Percentiles rank a stretch among this genome's conserved stretches.
These are phyloP conservation scores for Naganishia liquefaciens DNA, from an alignment of 1,284 basidiomycete genomes.

Conservation along the genomic window DNA sequence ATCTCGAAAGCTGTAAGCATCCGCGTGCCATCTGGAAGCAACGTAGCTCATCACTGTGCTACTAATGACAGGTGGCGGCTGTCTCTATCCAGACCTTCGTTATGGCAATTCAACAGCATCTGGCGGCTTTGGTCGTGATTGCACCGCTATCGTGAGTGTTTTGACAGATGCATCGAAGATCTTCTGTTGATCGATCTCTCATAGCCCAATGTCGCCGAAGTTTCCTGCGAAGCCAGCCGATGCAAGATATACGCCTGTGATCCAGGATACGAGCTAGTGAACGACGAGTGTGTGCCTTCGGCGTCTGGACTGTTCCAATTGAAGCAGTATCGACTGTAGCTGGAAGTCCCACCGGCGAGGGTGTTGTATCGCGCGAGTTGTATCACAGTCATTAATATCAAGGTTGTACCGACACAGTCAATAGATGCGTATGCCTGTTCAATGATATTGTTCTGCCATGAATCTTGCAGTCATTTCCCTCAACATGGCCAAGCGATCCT, in stretches of 20 bases:
- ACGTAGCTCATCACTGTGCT: not conserved
- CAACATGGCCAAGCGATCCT: no score
- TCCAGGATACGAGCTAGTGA: constrained; percentile 2
- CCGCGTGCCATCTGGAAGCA: not conserved
- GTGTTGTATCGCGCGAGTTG: no score
- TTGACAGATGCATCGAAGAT: not conserved
- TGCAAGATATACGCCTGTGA: constrained; percentile 12
- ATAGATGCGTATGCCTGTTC: no score
- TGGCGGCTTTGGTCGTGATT: constrained; percentile 1
- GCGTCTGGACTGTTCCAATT: not conserved
- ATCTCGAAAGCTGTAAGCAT: constrained; percentile 20
- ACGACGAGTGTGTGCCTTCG: constrained; percentile 3
- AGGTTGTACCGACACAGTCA: no score
- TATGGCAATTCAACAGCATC: constrained; percentile 9
- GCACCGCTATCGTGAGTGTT: constrained; percentile 4
- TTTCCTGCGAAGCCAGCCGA: constrained; percentile 1
- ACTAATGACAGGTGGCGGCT: not conserved
- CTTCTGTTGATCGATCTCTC: not conserved
- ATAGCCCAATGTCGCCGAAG: constrained; percentile 14
- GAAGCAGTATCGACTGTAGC: constrained; percentile 1
- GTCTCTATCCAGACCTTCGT: constrained; percentile 10
- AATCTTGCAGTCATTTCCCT: no score
- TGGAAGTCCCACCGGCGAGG: not conserved
- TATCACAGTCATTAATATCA: no score
- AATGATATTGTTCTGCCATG: no score